Evolutionary conservation across 2,329 filamentous ascomycete genomes (phyloP).

Genomic region (Didymella keratinophila): DNA sequence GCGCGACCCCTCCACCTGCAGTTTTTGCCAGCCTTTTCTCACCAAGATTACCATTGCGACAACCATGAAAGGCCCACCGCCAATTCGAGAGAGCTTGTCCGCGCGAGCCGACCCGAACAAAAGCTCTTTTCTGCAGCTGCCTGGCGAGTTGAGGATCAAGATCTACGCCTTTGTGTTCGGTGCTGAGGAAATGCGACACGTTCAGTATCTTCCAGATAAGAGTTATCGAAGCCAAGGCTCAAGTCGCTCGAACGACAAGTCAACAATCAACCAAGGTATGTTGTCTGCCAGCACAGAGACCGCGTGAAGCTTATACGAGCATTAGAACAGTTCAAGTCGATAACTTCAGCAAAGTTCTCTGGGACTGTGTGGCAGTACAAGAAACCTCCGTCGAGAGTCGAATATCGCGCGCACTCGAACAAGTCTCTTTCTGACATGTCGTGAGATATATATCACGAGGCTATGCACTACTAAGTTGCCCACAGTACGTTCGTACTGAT

Average conservation of each 20-base stretch:
- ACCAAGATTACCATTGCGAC: too few species aligned
- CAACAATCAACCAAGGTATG: background rate
- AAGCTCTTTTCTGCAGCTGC: background rate
- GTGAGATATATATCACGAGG: background rate
- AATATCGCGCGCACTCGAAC: background rate
- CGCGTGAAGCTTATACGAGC: background rate
- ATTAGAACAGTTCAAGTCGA: background rate
- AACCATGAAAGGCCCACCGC: too few species aligned
- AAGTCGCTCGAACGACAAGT: background rate
- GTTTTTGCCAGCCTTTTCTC: background rate
- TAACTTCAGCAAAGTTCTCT: background rate
- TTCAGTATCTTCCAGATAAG: background rate
- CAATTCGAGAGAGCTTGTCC: background rate
- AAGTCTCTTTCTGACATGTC: background rate
- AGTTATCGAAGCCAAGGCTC: background rate
- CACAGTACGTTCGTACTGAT: background rate
- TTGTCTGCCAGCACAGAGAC: background rate
- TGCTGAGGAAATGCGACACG: background rate
- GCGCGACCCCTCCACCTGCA: background rate
- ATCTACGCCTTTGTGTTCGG: background rate
- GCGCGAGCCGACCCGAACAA: background rate
- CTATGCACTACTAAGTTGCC: background rate
- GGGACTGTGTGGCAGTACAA: background rate
- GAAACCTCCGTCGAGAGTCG: background rate
- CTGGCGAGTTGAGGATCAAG: background rate